Conservation (phyloP, 163 green algal genomes). For the Scenedesmus sp. region DNA sequence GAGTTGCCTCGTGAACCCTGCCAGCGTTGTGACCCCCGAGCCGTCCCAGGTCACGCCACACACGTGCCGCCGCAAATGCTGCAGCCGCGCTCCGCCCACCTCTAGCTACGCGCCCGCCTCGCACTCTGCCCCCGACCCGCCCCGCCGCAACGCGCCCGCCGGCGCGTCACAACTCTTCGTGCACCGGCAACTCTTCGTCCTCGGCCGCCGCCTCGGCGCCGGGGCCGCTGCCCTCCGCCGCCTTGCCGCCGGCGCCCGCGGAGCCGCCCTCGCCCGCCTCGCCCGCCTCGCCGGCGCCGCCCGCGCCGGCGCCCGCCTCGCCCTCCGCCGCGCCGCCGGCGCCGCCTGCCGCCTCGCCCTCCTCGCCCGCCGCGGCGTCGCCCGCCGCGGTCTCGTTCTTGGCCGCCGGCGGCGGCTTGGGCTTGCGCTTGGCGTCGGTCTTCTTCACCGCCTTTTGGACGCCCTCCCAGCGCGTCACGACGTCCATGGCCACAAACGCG, state of each 20-base stretch:
- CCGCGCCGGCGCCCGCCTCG: background rate
- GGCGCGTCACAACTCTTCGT: constrained; percentile 44
- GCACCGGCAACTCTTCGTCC: constrained; percentile 21
- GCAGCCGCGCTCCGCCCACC: no score
- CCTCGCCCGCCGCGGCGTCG: constrained; percentile 27
- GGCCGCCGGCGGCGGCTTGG: constrained; percentile 9
- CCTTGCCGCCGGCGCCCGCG: constrained; percentile 1
- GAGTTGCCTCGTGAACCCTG: no score
- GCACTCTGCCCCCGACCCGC: no score
- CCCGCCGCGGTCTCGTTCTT: constrained; percentile 33
- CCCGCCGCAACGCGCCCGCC: no score
- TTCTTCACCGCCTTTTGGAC: constrained; percentile 14
- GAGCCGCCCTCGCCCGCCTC: background rate
- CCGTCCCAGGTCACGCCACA: no score
- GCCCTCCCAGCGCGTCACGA: constrained; percentile 45
- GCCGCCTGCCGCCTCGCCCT: background rate
- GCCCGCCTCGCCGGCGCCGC: background rate
- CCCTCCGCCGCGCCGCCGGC: background rate
- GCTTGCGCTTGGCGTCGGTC: constrained; percentile 41
- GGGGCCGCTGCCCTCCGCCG: background rate
- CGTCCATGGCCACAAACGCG: constrained; percentile 66
- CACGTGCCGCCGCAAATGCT: no score
- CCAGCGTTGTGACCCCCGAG: no score
- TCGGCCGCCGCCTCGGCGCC: background rate
- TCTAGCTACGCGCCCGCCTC: no score